These are phyloP conservation scores for Tetradesmus lagerheimii DNA, from an alignment of 139 green algal species.

Conservation along the genomic window DNA sequence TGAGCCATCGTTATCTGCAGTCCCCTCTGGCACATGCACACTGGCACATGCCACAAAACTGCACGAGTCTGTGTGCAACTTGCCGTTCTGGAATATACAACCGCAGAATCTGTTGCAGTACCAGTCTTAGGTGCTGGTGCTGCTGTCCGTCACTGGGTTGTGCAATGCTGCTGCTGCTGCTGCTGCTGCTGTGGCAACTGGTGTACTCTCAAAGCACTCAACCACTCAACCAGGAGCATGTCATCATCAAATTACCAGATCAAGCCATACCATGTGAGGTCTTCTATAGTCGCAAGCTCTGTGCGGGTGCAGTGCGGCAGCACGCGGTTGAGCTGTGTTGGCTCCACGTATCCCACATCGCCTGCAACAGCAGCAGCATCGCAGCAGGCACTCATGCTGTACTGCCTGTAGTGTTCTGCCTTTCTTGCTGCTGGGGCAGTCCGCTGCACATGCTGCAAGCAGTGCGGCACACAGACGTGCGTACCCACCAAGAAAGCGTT, in stretches of 20 bases:
- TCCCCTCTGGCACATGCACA: not conserved
- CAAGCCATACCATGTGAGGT: constrained; percentile 27
- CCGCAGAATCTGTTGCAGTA: no score
- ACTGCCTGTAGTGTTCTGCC: not conserved
- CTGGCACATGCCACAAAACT: not conserved
- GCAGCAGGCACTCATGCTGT: not conserved
- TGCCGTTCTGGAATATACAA: no score
- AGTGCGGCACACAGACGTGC: not conserved
- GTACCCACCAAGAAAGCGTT: not conserved
- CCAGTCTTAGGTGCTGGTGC: no score
- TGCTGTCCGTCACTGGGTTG: not conserved
- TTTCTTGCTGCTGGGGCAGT: not conserved
- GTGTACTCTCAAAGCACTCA: no score
- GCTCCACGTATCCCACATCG: constrained; percentile 22
- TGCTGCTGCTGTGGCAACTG: not conserved
- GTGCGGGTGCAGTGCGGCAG: not conserved
- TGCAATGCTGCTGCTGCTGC: not conserved
- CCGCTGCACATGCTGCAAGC: not conserved
- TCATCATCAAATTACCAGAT: no score
- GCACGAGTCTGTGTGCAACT: not conserved
- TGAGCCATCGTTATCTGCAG: not conserved
- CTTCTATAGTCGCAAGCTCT: constrained; percentile 28
- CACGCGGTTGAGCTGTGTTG: not conserved
- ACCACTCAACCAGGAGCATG: no score
- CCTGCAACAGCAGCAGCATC: not conserved